Percentiles rank a stretch among this genome's conserved stretches.
These are phyloP conservation scores for Penicillium cinerascens DNA, from an alignment of 495 filamentous ascomycete genomes.

Conservation along the genomic window DNA sequence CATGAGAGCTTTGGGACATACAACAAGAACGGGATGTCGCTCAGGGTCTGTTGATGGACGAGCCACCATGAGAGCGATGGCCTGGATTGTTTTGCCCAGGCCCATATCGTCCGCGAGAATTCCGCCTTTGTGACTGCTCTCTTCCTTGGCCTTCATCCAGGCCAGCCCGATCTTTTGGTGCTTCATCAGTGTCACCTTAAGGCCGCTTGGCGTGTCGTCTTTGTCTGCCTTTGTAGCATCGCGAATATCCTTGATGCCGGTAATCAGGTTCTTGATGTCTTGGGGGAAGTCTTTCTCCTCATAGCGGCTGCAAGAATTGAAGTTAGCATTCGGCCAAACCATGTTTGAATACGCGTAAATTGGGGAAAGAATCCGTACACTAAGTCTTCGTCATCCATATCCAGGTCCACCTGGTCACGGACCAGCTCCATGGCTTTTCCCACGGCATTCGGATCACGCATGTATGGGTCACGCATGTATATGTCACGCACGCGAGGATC, in stretches of 20 bases:
- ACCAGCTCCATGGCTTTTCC: slow-evolving; percentile 14
- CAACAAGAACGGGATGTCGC: slow-evolving; percentile 78
- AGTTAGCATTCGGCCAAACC: slow-evolving; percentile 1
- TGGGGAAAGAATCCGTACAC: slow-evolving; percentile 11
- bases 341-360: slow-evolving; percentile 4
- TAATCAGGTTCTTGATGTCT: slow-evolving; percentile 65
- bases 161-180: slow-evolving; percentile 81
- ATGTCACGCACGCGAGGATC: not conserved
- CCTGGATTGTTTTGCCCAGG: slow-evolving; percentile 90
- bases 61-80: slow-evolving; percentile 79
- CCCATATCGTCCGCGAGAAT: slow-evolving; percentile 95
- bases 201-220: slow-evolving; percentile 69
- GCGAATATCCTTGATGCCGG: slow-evolving; percentile 71
- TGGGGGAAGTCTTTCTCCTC: slow-evolving; percentile 34
- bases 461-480: not conserved
- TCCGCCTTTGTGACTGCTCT: slow-evolving; percentile 72
- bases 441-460: not conserved
- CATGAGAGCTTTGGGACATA: slow-evolving; percentile 82
- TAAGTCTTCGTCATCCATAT: slow-evolving; percentile 19
- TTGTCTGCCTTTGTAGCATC: slow-evolving; percentile 62
- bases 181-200: slow-evolving; percentile 68
- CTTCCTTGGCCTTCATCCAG: slow-evolving; percentile 83
- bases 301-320: slow-evolving; percentile 8
- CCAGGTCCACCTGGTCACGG: slow-evolving; percentile 14
- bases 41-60: slow-evolving; percentile 58